A percentile compares a stretch with the other conserved stretches of the same genome.
These are phyloP conservation scores for Pseudonitzschia multiseries DNA, from an alignment of 108 stramenopile genomes.

Conservation along the genomic window DNA sequence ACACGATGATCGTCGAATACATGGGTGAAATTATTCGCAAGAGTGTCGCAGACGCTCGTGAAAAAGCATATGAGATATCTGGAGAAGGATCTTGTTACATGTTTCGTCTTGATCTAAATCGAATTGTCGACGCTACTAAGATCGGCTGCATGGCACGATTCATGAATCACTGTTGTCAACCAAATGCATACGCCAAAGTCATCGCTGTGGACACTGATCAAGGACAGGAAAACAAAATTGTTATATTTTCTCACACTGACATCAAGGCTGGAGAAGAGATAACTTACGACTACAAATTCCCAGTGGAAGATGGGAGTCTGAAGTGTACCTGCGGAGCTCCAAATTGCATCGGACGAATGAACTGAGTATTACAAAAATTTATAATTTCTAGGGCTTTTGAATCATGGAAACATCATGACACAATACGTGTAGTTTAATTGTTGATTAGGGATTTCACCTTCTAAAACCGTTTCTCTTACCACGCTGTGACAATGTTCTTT, in stretches of 20 bases:
- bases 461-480: no score
- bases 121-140: slow-evolving; percentile 89
- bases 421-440: no score
- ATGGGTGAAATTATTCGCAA: slow-evolving; percentile 73
- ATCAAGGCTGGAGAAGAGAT: slow-evolving; percentile 89
- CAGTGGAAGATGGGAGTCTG: slow-evolving; percentile 75
- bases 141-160: slow-evolving; percentile 90
- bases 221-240: slow-evolving; percentile 74
- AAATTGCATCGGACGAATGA: slow-evolving; percentile 76
- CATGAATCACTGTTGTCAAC: slow-evolving; percentile 92
- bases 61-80: slow-evolving; percentile 78
- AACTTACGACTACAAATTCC: slow-evolving; percentile 94
- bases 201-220: slow-evolving; percentile 60
- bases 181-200: slow-evolving; percentile 89
- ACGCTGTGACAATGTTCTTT: no score
- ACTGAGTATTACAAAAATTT: slow-evolving; percentile 37
- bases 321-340: slow-evolving; percentile 76
- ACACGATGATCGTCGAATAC: slow-evolving; percentile 77
- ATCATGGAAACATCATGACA: no score
- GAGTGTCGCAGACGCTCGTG: slow-evolving; percentile 76
- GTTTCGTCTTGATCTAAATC: slow-evolving; percentile 81
- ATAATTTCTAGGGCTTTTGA: no score
- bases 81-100: slow-evolving; percentile 91
- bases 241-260: slow-evolving; percentile 82
- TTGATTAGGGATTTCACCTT: no score